Conservation (phyloP, 805 yeast species). For the Zygoascus bituminiphila region DNA sequence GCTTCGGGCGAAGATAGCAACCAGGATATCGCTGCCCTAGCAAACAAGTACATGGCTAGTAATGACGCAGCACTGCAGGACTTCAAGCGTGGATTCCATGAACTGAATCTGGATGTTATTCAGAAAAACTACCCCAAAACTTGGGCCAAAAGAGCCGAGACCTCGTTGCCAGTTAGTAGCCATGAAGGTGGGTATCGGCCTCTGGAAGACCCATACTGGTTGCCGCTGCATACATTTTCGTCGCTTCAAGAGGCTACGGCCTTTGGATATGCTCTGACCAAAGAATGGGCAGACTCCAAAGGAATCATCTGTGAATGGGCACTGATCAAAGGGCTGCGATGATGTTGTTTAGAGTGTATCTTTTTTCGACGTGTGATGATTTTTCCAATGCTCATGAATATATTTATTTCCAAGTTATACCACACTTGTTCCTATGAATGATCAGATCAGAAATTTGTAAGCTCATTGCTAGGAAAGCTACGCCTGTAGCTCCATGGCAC, state of each 20-base stretch:
- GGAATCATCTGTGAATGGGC: slow-evolving; percentile 26
- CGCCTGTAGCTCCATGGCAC: slow-evolving; percentile 45
- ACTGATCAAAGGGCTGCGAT: slow-evolving; percentile 12
- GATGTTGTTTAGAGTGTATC: slow-evolving; percentile 2
- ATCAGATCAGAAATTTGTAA: background rate
- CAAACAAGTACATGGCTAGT: slow-evolving; percentile 7
- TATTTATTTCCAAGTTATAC: background rate
- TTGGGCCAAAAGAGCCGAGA: slow-evolving; percentile 10
- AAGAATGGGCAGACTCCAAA: slow-evolving; percentile 31
- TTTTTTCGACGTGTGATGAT: background rate
- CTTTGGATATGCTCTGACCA: slow-evolving; percentile 28
- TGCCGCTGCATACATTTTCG: slow-evolving; percentile 33
- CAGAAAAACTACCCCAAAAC: slow-evolving; percentile 18
- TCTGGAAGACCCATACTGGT: slow-evolving; percentile 25
- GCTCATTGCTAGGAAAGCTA: no score
- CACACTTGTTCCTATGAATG: background rate
- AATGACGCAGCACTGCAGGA: slow-evolving; percentile 21
- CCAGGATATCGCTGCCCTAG: background rate
- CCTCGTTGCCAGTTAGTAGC: slow-evolving; percentile 13
- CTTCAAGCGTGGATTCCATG: slow-evolving; percentile 23
- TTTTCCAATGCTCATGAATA: background rate
- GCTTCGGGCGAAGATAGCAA: background rate
- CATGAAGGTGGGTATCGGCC: slow-evolving; percentile 29
- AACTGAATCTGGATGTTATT: slow-evolving; percentile 18
- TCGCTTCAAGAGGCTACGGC: slow-evolving; percentile 35